Evolutionary conservation across 768 basidiomycete species (phyloP).

Genomic region (Lactarius indigo): DNA sequence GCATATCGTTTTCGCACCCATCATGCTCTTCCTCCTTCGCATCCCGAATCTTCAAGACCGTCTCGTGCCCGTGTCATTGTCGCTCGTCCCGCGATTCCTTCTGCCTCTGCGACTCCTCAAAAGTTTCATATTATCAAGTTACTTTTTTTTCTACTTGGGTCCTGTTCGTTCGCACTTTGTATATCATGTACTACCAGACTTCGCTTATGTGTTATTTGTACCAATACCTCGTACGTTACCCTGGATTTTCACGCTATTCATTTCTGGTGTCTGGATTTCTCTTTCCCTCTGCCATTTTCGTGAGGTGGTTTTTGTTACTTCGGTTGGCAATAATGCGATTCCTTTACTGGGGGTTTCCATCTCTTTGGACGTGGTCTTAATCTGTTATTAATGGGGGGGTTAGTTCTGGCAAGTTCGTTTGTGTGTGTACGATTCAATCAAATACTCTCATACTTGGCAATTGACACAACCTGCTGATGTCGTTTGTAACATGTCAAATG

Average conservation of each 20-base stretch:
- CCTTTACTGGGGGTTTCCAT: constrained; percentile 4
- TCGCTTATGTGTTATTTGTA: constrained; percentile 23
- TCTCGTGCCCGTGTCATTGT: constrained; percentile 20
- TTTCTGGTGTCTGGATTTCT: background rate
- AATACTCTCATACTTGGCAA: background rate
- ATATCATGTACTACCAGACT: constrained; percentile 23
- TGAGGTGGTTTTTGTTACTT: constrained; percentile 6
- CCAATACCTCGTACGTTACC: constrained; percentile 25
- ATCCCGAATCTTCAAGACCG: constrained; percentile 14
- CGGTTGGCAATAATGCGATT: constrained; percentile 19
- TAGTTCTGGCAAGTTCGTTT: background rate
- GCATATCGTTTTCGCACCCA: constrained; percentile 21
- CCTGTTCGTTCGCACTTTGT: constrained; percentile 16
- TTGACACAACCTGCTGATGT: background rate
- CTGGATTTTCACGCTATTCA: constrained; percentile 23
- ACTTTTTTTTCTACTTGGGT: constrained; percentile 7
- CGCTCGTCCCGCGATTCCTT: constrained; percentile 17
- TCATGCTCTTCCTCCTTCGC: constrained; percentile 11
- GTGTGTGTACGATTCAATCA: background rate
- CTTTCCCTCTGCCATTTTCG: background rate
- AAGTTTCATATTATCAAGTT: constrained; percentile 20
- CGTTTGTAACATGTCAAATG: background rate
- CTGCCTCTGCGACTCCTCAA: constrained; percentile 17
- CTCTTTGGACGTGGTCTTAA: constrained; percentile 4
- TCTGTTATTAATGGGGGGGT: background rate